These are phyloP conservation scores for Cicer cuneatum DNA, from an alignment of 306 rosid species.

Conservation along the genomic window DNA sequence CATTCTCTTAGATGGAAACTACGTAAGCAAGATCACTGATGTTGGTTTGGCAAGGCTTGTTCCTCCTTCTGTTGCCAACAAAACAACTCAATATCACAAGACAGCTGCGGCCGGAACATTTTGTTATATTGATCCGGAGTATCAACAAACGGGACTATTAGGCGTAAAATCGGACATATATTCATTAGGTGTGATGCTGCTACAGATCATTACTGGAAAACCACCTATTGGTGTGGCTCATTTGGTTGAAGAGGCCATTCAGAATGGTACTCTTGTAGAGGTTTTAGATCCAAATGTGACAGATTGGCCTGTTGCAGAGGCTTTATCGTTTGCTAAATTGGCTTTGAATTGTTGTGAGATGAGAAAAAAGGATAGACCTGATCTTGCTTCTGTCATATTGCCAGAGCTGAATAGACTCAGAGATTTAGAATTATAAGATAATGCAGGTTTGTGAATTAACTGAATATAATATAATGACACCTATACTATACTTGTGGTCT, in stretches of 20 bases:
- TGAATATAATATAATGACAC: neutral
- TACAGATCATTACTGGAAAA: slow-evolving; percentile 76
- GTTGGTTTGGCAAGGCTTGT: slow-evolving; percentile 82
- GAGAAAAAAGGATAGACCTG: slow-evolving; percentile 71
- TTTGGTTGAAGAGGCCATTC: slow-evolving; percentile 64
- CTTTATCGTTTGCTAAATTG: slow-evolving; percentile 58
- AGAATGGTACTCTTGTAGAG: slow-evolving; percentile 44
- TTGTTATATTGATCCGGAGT: slow-evolving; percentile 87
- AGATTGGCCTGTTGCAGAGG: slow-evolving; percentile 79
- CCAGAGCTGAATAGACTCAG: slow-evolving; percentile 64
- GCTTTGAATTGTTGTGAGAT: slow-evolving; percentile 85
- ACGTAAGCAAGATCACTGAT: slow-evolving; percentile 66
- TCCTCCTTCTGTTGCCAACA: slow-evolving; percentile 57
- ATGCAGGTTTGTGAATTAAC: neutral
- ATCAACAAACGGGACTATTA: slow-evolving; percentile 76
- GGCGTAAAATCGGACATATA: slow-evolving; percentile 83
- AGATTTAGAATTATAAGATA: slow-evolving; percentile 36
- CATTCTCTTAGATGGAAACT: slow-evolving; percentile 68
- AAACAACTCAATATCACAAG: slow-evolving; percentile 60
- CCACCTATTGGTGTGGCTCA: slow-evolving; percentile 72
- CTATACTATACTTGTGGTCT: too few relatives aligned
- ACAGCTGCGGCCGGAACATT: slow-evolving; percentile 84
- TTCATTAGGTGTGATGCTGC: slow-evolving; percentile 71
- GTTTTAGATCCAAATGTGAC: slow-evolving; percentile 64
- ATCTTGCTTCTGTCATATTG: slow-evolving; percentile 60